Evolutionary conservation across 2,329 filamentous ascomycete species (phyloP).

Genomic region (Trichoderma sp.): DNA sequence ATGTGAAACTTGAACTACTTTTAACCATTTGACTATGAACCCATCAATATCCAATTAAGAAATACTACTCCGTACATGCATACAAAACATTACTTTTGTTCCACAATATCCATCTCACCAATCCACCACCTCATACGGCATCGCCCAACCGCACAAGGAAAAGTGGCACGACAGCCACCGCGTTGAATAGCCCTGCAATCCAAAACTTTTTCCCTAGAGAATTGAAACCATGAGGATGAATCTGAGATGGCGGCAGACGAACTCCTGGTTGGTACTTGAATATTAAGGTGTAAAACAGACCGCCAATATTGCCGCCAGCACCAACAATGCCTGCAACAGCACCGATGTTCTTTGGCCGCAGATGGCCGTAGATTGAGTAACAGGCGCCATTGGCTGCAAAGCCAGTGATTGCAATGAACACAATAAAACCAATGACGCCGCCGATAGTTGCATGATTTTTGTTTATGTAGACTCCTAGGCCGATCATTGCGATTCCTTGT

Average conservation of each 20-base stretch:
- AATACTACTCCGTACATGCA: not conserved
- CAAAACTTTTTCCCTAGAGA: slow-evolving; percentile 8
- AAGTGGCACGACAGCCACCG: not conserved
- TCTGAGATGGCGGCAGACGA: not conserved
- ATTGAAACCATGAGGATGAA: not conserved
- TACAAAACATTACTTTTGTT: not conserved
- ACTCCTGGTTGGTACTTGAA: slow-evolving; percentile 37
- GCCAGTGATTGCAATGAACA: slow-evolving; percentile 75
- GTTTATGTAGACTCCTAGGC: slow-evolving; percentile 51
- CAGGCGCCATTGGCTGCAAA: slow-evolving; percentile 85
- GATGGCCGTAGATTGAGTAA: slow-evolving; percentile 83
- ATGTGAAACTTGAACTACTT: not conserved
- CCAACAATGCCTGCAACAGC: slow-evolving; percentile 74
- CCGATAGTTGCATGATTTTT: slow-evolving; percentile 58
- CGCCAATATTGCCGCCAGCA: slow-evolving; percentile 78
- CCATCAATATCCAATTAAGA: not conserved
- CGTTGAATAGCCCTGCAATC: slow-evolving; percentile 1
- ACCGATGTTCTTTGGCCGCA: slow-evolving; percentile 80
- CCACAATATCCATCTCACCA: no score
- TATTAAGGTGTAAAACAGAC: slow-evolving; percentile 81
- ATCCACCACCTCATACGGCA: not conserved
- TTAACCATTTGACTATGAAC: not conserved
- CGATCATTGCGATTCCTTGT: slow-evolving; percentile 59
- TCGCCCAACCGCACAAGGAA: not conserved
- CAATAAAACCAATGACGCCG: slow-evolving; percentile 74